phyloP scores from a whole-genome alignment of 2,329 filamentous ascomycete genomes.

The Ascosphaera apis region DNA sequence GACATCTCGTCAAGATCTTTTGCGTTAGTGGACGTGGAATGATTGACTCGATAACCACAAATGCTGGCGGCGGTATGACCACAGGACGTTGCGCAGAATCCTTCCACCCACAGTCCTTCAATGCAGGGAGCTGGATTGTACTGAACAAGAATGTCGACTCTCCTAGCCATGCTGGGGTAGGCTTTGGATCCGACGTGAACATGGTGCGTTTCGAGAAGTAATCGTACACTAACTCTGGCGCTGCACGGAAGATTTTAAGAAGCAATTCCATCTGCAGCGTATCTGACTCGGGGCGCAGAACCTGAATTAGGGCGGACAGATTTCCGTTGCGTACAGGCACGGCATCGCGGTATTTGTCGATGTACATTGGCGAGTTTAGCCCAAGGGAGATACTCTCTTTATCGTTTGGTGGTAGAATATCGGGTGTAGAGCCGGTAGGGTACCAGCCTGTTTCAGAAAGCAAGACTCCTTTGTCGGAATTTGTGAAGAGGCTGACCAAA shows the following conservation, averaged over 20 bases:
- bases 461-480: constrained; percentile 47
- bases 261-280: constrained; percentile 61
- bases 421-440: constrained; percentile 42
- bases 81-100: constrained; percentile 36
- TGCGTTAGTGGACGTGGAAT: constrained; percentile 62
- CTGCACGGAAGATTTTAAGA: constrained; percentile 52
- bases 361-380: constrained; percentile 46
- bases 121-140: constrained; percentile 51
- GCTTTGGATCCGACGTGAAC: constrained; percentile 75
- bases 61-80: constrained; percentile 55
- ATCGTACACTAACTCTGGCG: constrained; percentile 67
- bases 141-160: constrained; percentile 78
- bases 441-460: constrained; percentile 67
- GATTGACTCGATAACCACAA: constrained; percentile 63
- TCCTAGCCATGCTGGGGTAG: constrained; percentile 84
- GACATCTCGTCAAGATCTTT: constrained; percentile 54
- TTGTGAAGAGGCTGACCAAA: constrained; percentile 52
- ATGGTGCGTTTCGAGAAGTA: constrained; percentile 64
- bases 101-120: constrained; percentile 44
- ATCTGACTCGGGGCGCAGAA: constrained; percentile 62
- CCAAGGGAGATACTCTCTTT: constrained; percentile 36
- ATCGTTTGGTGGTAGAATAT: constrained; percentile 24
- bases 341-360: constrained; percentile 41
- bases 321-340: constrained; percentile 58
- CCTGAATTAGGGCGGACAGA: constrained; percentile 55